A percentile compares a stretch with the other conserved stretches of the same genome.
These are phyloP conservation scores for Talaromyces stipitatus DNA, from an alignment of 495 filamentous ascomycete species.

Conservation along the genomic window DNA sequence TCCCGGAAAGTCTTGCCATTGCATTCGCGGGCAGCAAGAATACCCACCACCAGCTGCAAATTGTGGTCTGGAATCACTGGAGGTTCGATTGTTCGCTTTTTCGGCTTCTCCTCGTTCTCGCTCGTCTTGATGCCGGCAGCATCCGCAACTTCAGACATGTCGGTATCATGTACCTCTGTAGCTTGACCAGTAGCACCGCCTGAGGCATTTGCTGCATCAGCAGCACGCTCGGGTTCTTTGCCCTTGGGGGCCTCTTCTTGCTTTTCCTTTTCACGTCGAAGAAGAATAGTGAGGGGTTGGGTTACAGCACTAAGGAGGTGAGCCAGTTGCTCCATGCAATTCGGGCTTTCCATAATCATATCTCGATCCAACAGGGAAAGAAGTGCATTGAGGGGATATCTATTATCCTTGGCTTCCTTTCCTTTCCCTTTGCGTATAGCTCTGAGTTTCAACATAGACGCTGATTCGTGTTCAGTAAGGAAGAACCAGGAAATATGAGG, in stretches of 20 bases:
- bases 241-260: constrained; percentile 52
- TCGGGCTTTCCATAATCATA: constrained; percentile 88
- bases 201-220: neutral
- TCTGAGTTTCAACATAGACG: constrained; percentile 64
- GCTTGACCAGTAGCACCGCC: neutral
- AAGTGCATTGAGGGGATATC: constrained; percentile 86
- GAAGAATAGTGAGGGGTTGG: constrained; percentile 70
- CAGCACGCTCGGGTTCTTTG: constrained; percentile 32
- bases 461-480: constrained; percentile 85
- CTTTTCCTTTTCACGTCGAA: constrained; percentile 76
- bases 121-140: constrained; percentile 23
- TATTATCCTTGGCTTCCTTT: constrained; percentile 73
- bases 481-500: constrained; percentile 85
- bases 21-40: constrained; percentile 91
- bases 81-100: constrained; percentile 68
- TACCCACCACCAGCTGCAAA: constrained; percentile 86
- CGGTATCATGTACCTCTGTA: constrained; percentile 23
- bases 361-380: constrained; percentile 81
- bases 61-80: constrained; percentile 86
- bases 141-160: constrained; percentile 32
- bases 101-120: constrained; percentile 44
- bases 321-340: constrained; percentile 90
- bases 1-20: constrained; percentile 95
- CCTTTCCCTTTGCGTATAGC: constrained; percentile 78
- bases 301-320: constrained; percentile 81